These are phyloP conservation scores for Saturnispora hagleri DNA, from an alignment of 805 yeast species.

Conservation along the genomic window DNA sequence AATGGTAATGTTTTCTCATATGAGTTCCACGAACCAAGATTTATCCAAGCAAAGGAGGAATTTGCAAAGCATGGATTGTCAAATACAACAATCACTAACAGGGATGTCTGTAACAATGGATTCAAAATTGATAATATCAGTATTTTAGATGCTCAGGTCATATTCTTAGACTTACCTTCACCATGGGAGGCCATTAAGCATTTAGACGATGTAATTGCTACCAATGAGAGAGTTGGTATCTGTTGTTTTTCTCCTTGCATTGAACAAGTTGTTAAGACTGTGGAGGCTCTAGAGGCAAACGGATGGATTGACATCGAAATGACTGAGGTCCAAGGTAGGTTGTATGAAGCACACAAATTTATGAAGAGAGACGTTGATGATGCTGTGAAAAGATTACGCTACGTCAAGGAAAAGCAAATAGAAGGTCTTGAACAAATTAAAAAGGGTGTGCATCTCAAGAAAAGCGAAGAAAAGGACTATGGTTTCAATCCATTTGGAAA, in stretches of 20 bases:
- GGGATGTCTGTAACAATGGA: slow-evolving; percentile 89
- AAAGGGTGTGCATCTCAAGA: slow-evolving; percentile 12
- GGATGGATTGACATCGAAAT: slow-evolving; percentile 87
- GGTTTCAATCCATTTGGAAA: slow-evolving; percentile 91
- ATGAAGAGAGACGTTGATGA: slow-evolving; percentile 79
- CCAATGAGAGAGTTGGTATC: slow-evolving; percentile 47
- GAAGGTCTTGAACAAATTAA: slow-evolving; percentile 48
- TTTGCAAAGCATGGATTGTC: slow-evolving; percentile 62
- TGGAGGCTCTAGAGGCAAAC: slow-evolving; percentile 57
- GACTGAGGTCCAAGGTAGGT: slow-evolving; percentile 79
- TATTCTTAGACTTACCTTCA: slow-evolving; percentile 88
- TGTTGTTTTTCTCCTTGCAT: slow-evolving; percentile 98
- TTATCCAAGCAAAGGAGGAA: slow-evolving; percentile 67
- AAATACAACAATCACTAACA: slow-evolving; percentile 61
- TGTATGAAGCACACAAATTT: slow-evolving; percentile 80
- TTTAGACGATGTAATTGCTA: slow-evolving; percentile 48
- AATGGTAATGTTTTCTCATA: slow-evolving; percentile 67
- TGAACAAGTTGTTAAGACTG: slow-evolving; percentile 88
- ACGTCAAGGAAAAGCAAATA: slow-evolving; percentile 62
- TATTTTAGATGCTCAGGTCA: slow-evolving; percentile 52
- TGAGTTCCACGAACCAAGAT: slow-evolving; percentile 87
- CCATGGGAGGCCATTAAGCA: slow-evolving; percentile 95
- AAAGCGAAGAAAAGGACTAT: slow-evolving; percentile 25
- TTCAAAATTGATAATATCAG: slow-evolving; percentile 42
- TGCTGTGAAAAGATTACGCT: slow-evolving; percentile 69